Base-by-base conservation (phyloP, 768 basidiomycete species). In the Suillus weaverae region DNA sequence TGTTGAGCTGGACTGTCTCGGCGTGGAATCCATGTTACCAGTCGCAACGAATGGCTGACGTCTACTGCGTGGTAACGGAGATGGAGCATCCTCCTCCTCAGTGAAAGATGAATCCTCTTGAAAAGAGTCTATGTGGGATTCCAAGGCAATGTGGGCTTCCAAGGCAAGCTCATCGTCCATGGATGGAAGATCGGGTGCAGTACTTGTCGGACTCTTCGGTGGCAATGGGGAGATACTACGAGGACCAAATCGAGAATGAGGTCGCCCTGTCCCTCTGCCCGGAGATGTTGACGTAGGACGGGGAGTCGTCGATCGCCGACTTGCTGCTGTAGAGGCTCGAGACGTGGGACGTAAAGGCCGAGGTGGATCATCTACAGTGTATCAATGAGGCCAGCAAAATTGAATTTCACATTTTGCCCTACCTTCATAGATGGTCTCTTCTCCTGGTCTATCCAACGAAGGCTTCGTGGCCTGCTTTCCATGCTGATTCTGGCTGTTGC, bases 391-490 rank as follows among this genome's bases (percentile, higher is more conserved):
- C 26, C 51, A 54, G 54, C 33, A 43, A 50, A 61, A 39, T 43
- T 46, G 32, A 54, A 59, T 59, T 32, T 39, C 10, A 32, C 63
- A 71, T 50, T 69, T 67, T 62, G 60, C 39, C 81, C 33, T 70
- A 88, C 92, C 91, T 86, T 94, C 92, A 69, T 90, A 91, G 68
- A 94, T 92, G 2, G 87, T 90, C 35, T 85, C 85, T 68, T 89
- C 88, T 18, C 83, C 72, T 4, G 85, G 81, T 35, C 70, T 76
- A 18, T 86, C 85, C 68, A 83, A 70, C 7, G 78, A 70, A 61
- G 84, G 67, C 53, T 79, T 69, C 11, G 79, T 64, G 51, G 79
- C 72, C 56, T 74, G 72, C 56, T 83, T 83, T 20, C 81, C 83
- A 64, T 85, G 83, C 69, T 94, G 93, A 73, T 84, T 91, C 71